Evolutionary conservation across 768 basidiomycete species (phyloP), one percentile per base, ranked within the genome.

Genomic region (Lactarius tabidus): DNA sequence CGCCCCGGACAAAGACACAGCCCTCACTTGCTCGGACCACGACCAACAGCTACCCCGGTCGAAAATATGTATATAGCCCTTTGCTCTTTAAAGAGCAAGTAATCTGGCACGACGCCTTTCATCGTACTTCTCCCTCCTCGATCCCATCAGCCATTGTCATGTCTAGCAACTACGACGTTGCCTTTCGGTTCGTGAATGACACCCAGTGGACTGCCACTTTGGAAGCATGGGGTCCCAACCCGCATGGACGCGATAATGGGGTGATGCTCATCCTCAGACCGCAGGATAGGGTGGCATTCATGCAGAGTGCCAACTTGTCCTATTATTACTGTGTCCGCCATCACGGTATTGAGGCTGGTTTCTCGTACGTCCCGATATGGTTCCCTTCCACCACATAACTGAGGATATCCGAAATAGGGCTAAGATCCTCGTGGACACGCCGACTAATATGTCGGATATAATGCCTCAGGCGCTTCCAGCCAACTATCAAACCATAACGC

Each of bases 131-230:
- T 54, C 29, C 35, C 56, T 18, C 36, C 17, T 51, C 36, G 17
- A 38, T n/a, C 29, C 53, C 31, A n/a, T 57, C 36, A 35, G 43
- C 31, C 53, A 20, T 33, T 33, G 3, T 41, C n/a, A 70, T 61
- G 64, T 41, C 60, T 17, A 39, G n/a, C 52, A 78, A 82, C 45
- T 85, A 81, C 74, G 84, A 85, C 71, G 79, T 85, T 52, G 67
- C 82, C 41, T 77, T 85, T 70, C 82, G 83, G 65, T 72, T 85
- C 66, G 71, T 72, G 41, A 86, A 85, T 75, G 79, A 84, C 71
- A 81, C 79, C 17, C 39, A 71, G 15, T 74, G 75, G 57, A 65
- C 77, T 29, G 76, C 75, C 10, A 80, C 76, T 15, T 66, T 85
- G 62, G 80, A 80, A 67, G 73, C 64, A 41, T 69, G 68, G 68